Conservation (phyloP, 2,329 filamentous ascomycete genomes). For the Drechslerella dactyloides region DNA sequence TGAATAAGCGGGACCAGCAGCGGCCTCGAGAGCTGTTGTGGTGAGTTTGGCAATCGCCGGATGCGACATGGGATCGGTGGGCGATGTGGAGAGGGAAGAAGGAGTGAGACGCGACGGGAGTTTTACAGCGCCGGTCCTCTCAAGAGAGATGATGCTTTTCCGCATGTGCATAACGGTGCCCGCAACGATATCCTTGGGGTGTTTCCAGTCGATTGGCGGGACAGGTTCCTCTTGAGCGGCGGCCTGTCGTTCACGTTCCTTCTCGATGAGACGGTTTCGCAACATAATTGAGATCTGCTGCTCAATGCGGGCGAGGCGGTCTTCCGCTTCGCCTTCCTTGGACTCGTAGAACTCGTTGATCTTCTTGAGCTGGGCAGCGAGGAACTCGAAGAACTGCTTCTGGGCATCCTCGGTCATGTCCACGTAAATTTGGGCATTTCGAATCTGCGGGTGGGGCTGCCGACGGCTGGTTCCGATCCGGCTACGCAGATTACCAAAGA, state of each 20-base stretch:
- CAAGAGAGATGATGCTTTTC: slow-evolving; percentile 31
- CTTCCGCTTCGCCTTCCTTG: slow-evolving; percentile 84
- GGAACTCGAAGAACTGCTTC: slow-evolving; percentile 83
- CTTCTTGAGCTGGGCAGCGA: slow-evolving; percentile 85
- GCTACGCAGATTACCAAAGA: slow-evolving; percentile 56
- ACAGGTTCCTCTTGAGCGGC: slow-evolving; percentile 56
- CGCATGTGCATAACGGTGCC: slow-evolving; percentile 51
- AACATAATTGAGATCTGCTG: slow-evolving; percentile 93
- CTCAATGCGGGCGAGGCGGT: slow-evolving; percentile 72
- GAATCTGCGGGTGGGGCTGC: slow-evolving; percentile 60
- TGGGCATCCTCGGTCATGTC: slow-evolving; percentile 73
- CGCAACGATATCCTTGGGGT: slow-evolving; percentile 56
- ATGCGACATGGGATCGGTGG: slow-evolving; percentile 46
- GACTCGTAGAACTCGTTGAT: slow-evolving; percentile 86
- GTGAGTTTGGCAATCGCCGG: slow-evolving; percentile 51
- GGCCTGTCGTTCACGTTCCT: slow-evolving; percentile 62
- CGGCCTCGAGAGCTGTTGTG: slow-evolving; percentile 32
- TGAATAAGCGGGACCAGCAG: slow-evolving; percentile 56
- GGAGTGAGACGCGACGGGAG: slow-evolving; percentile 26
- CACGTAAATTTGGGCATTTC: slow-evolving; percentile 61
- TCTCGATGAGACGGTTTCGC: slow-evolving; percentile 77
- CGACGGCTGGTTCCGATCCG: slow-evolving; percentile 60
- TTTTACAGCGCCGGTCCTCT: slow-evolving; percentile 16
- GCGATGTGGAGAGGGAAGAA: not conserved
- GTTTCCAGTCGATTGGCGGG: slow-evolving; percentile 34